phyloP scores from a whole-genome alignment of 352 stramenopile genomes.

The Vaucheria bursata region DNA sequence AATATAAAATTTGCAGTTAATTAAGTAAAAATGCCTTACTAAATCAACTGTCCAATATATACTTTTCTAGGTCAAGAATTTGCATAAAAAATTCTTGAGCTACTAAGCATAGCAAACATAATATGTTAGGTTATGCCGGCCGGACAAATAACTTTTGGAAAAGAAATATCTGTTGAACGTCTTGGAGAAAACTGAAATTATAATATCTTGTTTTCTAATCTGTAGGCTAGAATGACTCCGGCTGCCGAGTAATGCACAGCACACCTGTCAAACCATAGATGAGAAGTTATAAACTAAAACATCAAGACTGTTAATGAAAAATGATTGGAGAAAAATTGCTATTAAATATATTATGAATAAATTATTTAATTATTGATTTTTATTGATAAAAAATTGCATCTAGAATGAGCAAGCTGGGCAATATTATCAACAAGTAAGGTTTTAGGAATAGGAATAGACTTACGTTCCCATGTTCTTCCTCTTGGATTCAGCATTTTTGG shows the following conservation, averaged over 20 bases:
- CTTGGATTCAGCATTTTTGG: slow-evolving; percentile 33
- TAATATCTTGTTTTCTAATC: too few relatives aligned
- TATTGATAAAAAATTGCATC: neutral
- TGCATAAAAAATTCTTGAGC: too few relatives aligned
- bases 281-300: neutral
- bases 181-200: too few relatives aligned
- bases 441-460: neutral
- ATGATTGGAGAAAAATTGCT: neutral
- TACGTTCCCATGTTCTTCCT: slow-evolving; percentile 40
- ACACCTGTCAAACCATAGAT: slow-evolving; percentile 73
- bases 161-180: too few relatives aligned
- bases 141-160: too few relatives aligned
- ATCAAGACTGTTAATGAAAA: neutral
- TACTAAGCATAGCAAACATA: too few relatives aligned
- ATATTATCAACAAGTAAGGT: neutral
- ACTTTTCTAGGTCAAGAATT: too few relatives aligned
- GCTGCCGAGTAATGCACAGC: slow-evolving; percentile 83
- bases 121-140: too few relatives aligned
- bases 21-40: too few relatives aligned
- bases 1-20: too few relatives aligned
- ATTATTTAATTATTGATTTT: neutral
- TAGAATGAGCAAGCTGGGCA: neutral
- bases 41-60: too few relatives aligned
- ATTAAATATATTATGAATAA: neutral
- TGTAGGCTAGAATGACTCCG: slow-evolving; percentile 74